Evolutionary conservation across 441 rosid species (phyloP), one percentile per base, ranked within the genome.

Genomic region (Mallotus repandus): DNA sequence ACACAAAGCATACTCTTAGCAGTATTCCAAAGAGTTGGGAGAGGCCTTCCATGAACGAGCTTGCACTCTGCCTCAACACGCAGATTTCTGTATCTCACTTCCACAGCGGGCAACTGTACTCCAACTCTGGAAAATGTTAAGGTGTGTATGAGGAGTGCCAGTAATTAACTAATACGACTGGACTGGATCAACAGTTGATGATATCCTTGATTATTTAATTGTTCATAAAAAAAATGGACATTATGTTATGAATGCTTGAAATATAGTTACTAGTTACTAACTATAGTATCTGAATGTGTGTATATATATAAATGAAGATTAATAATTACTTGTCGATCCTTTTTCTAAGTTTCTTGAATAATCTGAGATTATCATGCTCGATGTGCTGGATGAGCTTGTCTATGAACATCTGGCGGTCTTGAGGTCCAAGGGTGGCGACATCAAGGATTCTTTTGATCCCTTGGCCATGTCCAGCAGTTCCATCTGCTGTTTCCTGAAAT

Each of bases 311-410:
- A 29, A 29, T 29, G 32, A 48, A 32, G 49, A 45, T 45, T 38
- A 38, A 19, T 35, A 11, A 11, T 74, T 86, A 89, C 94, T 82
- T 83, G 80, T 91, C 85, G 49, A 84, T 82, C 76, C 94, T 83
- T 57, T 81, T 71, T 74, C 89, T 80, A 45, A 91, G 82, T 56
- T 87, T 89, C 68, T 76, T 71, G 58, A 87, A 54, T 79, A 89
- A 76, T 46, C 59, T 74, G 15, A 87, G 83, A 73, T 88, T 88
- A 70, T 91, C 93, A 54, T 75, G 76, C 52, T 86, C 88, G 4
- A 89, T 76, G 57, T 83, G 89, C 78, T 84, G 83, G 77, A 89
- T 74, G 50, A 91, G 97, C 73, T 85, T 85, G 45, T 84, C 90
- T 7, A 91, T 83, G 21, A 91, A 82, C 78, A 86, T 50, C 4